phyloP scores from a whole-genome alignment of 345 rosid species.

The Eucalyptus brandiana region DNA sequence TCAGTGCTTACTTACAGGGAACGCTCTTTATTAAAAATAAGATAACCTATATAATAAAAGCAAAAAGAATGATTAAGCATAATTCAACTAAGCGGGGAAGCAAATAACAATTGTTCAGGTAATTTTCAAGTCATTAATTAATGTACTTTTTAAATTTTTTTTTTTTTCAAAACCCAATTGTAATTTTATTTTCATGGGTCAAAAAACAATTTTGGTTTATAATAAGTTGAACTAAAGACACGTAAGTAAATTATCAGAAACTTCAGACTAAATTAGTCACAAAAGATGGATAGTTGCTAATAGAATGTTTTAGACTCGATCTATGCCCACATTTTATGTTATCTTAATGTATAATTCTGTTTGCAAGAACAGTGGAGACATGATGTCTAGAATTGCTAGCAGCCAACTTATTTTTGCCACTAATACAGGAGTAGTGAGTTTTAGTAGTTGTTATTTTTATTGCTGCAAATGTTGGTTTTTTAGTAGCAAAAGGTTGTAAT shows the following conservation, averaged over 20 bases:
- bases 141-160: background rate
- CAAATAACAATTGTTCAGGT: background rate
- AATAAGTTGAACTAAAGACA: background rate
- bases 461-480: background rate
- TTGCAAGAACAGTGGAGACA: background rate
- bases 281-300: background rate
- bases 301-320: background rate
- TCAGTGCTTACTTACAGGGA: background rate
- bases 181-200: background rate
- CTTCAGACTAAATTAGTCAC: background rate
- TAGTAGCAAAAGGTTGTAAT: background rate
- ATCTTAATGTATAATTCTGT: background rate
- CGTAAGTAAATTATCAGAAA: background rate
- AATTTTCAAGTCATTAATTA: background rate
- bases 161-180: background rate
- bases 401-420: background rate
- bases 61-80: background rate
- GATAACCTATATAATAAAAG: background rate
- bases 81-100: background rate
- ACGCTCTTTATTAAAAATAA: background rate
- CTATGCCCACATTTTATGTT: background rate
- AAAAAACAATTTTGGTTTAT: background rate
- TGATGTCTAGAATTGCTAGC: background rate
- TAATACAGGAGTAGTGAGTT: background rate
- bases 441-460: background rate